Conservation (phyloP, 2,329 filamentous ascomycete species). For the Periglandula ipomoeae region DNA sequence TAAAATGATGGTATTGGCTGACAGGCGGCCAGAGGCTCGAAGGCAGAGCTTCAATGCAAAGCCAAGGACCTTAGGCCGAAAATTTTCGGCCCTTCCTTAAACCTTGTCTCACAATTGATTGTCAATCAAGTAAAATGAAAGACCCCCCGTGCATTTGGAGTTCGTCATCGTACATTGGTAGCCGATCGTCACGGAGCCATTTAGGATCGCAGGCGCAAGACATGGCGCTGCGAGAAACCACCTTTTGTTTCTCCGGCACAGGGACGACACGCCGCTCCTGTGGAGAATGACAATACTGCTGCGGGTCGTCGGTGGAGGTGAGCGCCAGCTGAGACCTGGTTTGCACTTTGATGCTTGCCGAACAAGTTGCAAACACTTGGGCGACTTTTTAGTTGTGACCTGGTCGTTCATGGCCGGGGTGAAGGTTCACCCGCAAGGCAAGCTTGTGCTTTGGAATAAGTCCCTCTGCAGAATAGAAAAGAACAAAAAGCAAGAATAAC, state of each 20-base stretch:
- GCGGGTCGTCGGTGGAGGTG: background rate
- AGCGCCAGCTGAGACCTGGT: background rate
- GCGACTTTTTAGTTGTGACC: too few relatives aligned
- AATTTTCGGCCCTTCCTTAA: background rate
- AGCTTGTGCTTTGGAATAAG: too few relatives aligned
- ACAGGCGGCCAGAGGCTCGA: background rate
- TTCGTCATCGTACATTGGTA: background rate
- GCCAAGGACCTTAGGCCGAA: background rate
- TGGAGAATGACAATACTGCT: background rate
- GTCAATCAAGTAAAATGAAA: background rate
- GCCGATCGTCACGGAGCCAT: background rate
- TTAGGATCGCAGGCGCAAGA: background rate
- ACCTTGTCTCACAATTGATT: background rate
- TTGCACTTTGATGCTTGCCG: too few relatives aligned
- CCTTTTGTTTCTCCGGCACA: background rate
- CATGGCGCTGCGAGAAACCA: background rate
- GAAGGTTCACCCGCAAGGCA: too few relatives aligned
- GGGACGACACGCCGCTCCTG: background rate
- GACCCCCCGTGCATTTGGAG: background rate
- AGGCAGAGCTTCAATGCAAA: background rate
- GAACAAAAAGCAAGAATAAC: too few relatives aligned
- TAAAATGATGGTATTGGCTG: background rate
- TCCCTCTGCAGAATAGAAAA: too few relatives aligned
- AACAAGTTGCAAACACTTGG: too few relatives aligned
- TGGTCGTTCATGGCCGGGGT: too few relatives aligned